Evolutionary conservation across 2,329 filamentous ascomycete species (phyloP), one percentile per base, ranked within the genome.

Genomic region (Esteya vermicola): DNA sequence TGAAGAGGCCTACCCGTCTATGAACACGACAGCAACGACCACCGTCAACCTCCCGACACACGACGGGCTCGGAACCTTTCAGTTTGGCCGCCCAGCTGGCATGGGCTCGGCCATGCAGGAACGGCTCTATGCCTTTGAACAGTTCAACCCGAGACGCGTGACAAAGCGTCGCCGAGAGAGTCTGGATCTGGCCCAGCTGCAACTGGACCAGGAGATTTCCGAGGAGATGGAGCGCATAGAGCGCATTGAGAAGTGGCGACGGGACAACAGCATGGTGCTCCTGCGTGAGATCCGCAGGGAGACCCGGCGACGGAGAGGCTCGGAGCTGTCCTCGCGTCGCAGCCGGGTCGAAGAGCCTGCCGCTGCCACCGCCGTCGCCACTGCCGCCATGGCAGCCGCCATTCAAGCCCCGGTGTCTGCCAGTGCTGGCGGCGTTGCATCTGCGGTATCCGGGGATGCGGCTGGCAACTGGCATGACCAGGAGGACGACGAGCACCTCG

Each of bases 251-350:
- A 73, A 75, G 38, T 98, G 91, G 91, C 75, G 88, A 41, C 61
- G 93, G 53, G 89, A 96, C 53, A 88, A 98, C 56, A 94, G 86
- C 57, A 75, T 75, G 43, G 76, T 85, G 10, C 64, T 98, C 22
- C 58, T 95, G 26, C 83, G 93, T 41, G 85, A 95, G 58, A 88
- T 96, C 36, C 83, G 93, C 57, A 80, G 75, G 45, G 85, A 94
- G 59, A 93, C 86, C 41, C 65, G 68, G 45, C 70, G 81, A 43
- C 72, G 81, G 43, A 69, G 78, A 25, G 72, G 75, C 55, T 79
- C 75, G 8, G 64, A 75, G 49, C 64, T 64, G 33, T 75, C 70
- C 44, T 55, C 57, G 22, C 39, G 38, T 3, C 36, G 27, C 6
- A 22, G 21, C 9, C 34, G 34, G 7, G 27, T 12, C 12, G 27